Base-by-base conservation (phyloP, 768 basidiomycete species). In the Polyporus arcularius region DNA sequence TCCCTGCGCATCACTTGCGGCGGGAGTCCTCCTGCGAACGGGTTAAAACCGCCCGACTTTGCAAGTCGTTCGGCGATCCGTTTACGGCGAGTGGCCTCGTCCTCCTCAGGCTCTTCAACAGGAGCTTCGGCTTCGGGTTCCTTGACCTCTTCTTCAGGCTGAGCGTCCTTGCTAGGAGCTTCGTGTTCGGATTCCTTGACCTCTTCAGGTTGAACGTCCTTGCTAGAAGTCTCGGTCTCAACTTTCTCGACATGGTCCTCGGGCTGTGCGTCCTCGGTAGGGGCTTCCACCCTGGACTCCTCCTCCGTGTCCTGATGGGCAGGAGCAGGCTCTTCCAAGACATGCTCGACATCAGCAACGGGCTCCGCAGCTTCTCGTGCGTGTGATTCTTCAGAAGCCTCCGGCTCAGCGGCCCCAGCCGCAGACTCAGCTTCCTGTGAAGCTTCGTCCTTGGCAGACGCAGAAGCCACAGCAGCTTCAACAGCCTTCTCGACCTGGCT, bases 31-130 rank as follows among this genome's bases (percentile, higher is more conserved):
- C 76, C 72, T 8, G 77, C 74, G 55, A 87, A 79, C 3, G 87
- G 84, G 65, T 87, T 78, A 75, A 80, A 74, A 64, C 82, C 81
- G 15, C 88, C 89, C 76, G 85, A 85, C 72, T 84, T 82, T 7
- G 85, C 84, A 40, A 85, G 68, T 21, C 74, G 77, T 60, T 85
- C 87, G 26, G 87, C 82, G 21, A 90, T 81, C 53, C 83, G 83
- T 61, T 79, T 80, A 43, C 80, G 79, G 39, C 84, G 80, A 2
- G 79, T 74, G 61, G 75, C 82, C 62, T 85, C 85, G 16, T 83
- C 84, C 45, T 80, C 83, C 21, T 71, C 70, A 26, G 62, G 53
- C 39, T 60, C 63, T 18, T 59, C 53, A 8, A 45, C 43, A 11
- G 39, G 38, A 14, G 55, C 31, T 26, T 57, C 62, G 28, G 43